These are phyloP conservation scores for Priceomyces castillae DNA, from an alignment of 805 yeast species.

Conservation along the genomic window DNA sequence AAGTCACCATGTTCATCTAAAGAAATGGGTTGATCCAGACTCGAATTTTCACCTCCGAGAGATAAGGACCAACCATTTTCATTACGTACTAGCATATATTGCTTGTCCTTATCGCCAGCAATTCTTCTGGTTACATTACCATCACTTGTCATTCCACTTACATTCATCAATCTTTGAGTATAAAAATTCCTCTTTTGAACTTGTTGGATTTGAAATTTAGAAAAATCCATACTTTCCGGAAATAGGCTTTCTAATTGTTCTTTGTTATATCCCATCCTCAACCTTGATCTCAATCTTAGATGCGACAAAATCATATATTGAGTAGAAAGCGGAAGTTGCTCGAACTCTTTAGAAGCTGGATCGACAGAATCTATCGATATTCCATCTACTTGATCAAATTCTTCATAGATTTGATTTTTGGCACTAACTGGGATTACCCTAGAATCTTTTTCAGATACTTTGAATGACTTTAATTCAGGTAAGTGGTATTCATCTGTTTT, in stretches of 20 bases:
- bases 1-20: constrained; percentile 42
- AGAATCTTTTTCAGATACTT: constrained; percentile 55
- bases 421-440: constrained; percentile 76
- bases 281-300: constrained; percentile 75
- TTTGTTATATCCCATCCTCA: constrained; percentile 92
- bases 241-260: constrained; percentile 82
- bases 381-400: constrained; percentile 57
- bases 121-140: constrained; percentile 55
- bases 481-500: constrained; percentile 81
- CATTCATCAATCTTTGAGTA: constrained; percentile 82
- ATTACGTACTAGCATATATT: constrained; percentile 70
- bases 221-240: constrained; percentile 85
- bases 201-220: constrained; percentile 88
- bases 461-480: constrained; percentile 63
- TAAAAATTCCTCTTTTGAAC: constrained; percentile 88
- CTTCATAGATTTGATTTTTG: constrained; percentile 56
- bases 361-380: constrained; percentile 72
- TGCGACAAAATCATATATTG: constrained; percentile 87
- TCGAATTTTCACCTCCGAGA: constrained; percentile 44
- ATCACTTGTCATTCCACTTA: constrained; percentile 72
- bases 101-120: constrained; percentile 78
- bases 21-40: constrained; percentile 45
- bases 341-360: constrained; percentile 78
- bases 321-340: constrained; percentile 72
- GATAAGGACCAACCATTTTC: constrained; percentile 85